Percentiles rank a stretch among this genome's conserved stretches.
These are phyloP conservation scores for Rhododendron simsii DNA, from an alignment of 148 eudicot genomes.

Conservation along the genomic window DNA sequence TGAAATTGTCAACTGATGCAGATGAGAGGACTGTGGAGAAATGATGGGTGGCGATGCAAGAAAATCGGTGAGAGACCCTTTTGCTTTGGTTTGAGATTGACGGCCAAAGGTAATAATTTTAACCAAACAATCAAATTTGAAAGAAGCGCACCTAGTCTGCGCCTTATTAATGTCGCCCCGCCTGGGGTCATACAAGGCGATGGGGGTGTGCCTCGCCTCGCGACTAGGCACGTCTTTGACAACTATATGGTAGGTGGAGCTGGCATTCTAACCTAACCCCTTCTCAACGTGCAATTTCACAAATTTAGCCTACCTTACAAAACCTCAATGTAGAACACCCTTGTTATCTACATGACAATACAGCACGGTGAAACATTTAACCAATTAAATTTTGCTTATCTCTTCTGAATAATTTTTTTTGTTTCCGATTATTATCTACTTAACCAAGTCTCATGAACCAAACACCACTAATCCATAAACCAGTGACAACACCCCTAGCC, in stretches of 20 bases:
- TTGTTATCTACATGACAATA: too few species aligned
- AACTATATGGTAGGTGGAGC: background rate
- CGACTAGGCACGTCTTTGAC: background rate
- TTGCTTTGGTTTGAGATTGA: background rate
- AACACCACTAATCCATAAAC: too few species aligned
- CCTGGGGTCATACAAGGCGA: background rate
- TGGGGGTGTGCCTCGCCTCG: background rate
- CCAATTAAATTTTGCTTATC: too few species aligned
- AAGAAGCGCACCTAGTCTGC: background rate
- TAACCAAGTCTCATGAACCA: too few species aligned
- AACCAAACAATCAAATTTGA: background rate
- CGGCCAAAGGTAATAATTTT: background rate
- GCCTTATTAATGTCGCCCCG: background rate
- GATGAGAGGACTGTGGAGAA: background rate
- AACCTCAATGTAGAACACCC: too few species aligned
- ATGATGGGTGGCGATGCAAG: background rate
- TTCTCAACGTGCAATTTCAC: too few species aligned
- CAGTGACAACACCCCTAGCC: too few species aligned
- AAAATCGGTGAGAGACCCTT: background rate
- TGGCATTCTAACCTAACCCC: too few species aligned
- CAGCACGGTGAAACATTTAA: too few species aligned
- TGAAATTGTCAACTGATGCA: background rate
- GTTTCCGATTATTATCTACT: too few species aligned
- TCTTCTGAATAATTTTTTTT: too few species aligned
- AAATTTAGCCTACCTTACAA: too few species aligned